These are phyloP conservation scores for Crithidia mellificae DNA, from an alignment of 208 protist species.

Conservation along the genomic window DNA sequence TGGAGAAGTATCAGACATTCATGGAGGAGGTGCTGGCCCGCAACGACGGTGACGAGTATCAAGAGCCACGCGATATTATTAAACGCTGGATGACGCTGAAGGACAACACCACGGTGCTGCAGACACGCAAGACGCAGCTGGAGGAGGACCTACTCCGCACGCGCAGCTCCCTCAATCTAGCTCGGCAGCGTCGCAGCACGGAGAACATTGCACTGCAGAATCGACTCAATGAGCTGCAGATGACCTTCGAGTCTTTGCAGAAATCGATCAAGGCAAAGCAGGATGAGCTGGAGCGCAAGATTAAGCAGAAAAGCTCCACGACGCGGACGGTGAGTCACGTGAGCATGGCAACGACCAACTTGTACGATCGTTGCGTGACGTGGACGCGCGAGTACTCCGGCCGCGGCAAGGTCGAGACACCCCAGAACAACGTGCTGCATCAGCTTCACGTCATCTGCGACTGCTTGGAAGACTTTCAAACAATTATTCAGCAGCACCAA, in stretches of 20 bases:
- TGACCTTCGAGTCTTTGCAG: slow-evolving; percentile 80
- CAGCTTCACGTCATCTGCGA: slow-evolving; percentile 89
- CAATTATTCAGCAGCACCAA: slow-evolving; percentile 72
- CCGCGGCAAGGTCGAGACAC: slow-evolving; percentile 64
- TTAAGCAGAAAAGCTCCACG: slow-evolving; percentile 87
- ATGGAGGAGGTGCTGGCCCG: slow-evolving; percentile 88
- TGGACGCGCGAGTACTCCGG: slow-evolving; percentile 82
- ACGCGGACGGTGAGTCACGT: slow-evolving; percentile 91
- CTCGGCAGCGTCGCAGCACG: slow-evolving; percentile 80
- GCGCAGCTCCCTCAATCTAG: slow-evolving; percentile 80
- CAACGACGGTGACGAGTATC: slow-evolving; percentile 92
- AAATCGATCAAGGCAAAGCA: slow-evolving; percentile 88
- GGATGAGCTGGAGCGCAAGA: slow-evolving; percentile 85
- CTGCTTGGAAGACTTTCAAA: slow-evolving; percentile 90
- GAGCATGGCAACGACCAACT: slow-evolving; percentile 89
- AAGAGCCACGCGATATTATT: slow-evolving; percentile 91
- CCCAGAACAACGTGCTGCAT: slow-evolving; percentile 74
- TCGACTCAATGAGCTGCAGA: slow-evolving; percentile 88
- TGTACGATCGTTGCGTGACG: slow-evolving; percentile 86
- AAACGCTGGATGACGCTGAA: slow-evolving; percentile 89
- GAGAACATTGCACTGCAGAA: slow-evolving; percentile 90
- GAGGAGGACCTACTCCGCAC: slow-evolving; percentile 91
- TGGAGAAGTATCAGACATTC: slow-evolving; percentile 87
- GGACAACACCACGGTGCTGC: slow-evolving; percentile 91
- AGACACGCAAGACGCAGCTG: slow-evolving; percentile 88